These are phyloP conservation scores for Lasiosphaeris hirsuta DNA, from an alignment of 495 filamentous ascomycete species.

Conservation along the genomic window DNA sequence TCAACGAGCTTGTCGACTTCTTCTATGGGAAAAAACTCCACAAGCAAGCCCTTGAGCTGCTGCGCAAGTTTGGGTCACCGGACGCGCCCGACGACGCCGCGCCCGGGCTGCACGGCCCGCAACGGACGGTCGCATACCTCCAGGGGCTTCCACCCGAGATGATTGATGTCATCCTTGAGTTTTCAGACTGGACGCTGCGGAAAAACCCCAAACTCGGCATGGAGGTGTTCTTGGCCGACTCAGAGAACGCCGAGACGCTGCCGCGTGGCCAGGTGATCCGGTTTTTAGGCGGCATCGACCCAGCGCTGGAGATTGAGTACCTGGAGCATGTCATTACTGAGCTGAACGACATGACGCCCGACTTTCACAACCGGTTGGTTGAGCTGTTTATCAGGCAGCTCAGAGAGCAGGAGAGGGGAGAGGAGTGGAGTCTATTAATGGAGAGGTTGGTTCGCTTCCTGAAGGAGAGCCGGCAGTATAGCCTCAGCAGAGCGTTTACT, in stretches of 20 bases:
- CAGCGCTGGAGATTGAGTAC: constrained; percentile 71
- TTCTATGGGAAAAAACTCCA: constrained; percentile 94
- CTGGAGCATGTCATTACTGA: constrained; percentile 89
- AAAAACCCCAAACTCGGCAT: constrained; percentile 75
- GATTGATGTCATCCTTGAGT: constrained; percentile 89
- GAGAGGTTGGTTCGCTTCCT: constrained; percentile 71
- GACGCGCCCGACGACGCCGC: constrained; percentile 61
- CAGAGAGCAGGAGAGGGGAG: constrained; percentile 42
- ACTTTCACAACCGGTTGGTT: constrained; percentile 82
- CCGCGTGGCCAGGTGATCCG: constrained; percentile 70
- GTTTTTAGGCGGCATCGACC: constrained; percentile 69
- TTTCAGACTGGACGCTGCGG: constrained; percentile 80
- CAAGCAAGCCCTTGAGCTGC: constrained; percentile 76
- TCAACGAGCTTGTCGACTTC: constrained; percentile 94
- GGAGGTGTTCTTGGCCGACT: constrained; percentile 92
- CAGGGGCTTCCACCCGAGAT: constrained; percentile 82
- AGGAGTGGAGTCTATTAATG: constrained; percentile 55
- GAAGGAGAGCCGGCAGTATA: constrained; percentile 73
- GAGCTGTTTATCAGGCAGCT: constrained; percentile 70
- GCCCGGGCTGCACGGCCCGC: constrained; percentile 73
- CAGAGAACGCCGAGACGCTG: constrained; percentile 88
- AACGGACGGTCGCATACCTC: constrained; percentile 82
- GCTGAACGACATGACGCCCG: constrained; percentile 76
- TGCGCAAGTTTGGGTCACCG: constrained; percentile 76
- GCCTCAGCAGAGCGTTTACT: constrained; percentile 67